Evolutionary conservation across 106 monocot genomes (phyloP), one percentile per base, ranked within the genome.

Genomic region (Acorus calamus): DNA sequence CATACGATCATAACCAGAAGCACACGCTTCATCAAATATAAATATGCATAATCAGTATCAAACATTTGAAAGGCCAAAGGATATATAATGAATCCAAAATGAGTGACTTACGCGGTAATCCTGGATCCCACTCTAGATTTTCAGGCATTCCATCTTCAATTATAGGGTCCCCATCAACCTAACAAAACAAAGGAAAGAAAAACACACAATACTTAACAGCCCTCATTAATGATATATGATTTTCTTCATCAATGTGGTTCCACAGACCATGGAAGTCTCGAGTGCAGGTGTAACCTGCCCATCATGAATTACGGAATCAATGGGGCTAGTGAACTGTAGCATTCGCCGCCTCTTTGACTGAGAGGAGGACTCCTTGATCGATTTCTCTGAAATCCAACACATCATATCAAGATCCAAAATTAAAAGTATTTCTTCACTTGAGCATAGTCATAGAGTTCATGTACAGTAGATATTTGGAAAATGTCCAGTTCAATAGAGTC

Each of bases 331-430:
- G 66, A 85, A 98, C 55, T 85, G 88, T 56, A 98, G 80, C 83
- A 91, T 83, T 56, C 98, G 84, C 63, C 98, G 76, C 62, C 98
- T 76, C 68, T 91, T 98, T 4, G 66, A 8, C 53, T 80, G 84
- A 5, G 76, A 91, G 69, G 72, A 68, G 44, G 61, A 41, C 2
- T 3, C 44, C 54, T 93, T 92, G 64, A 47, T 64, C 4, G 47
- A 46, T 56, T 72, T 63, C 49, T 78, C 92, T 98, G 72, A 69
- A 77, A 59, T 61, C 9, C 10, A 74, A 28, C 58, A 6, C 10
- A 42, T 14, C 51, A 65, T 52, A 46, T 68, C 42, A 82, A 41
- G 62, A 28, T 28, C 28, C 28, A 28, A 28, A 28, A 28, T 28
- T 28, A 28, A 28, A 28, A 28, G 28, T 28, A 28, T 28, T 28